Conservation (phyloP, 768 basidiomycete species). For the Tylopilus sp. region DNA sequence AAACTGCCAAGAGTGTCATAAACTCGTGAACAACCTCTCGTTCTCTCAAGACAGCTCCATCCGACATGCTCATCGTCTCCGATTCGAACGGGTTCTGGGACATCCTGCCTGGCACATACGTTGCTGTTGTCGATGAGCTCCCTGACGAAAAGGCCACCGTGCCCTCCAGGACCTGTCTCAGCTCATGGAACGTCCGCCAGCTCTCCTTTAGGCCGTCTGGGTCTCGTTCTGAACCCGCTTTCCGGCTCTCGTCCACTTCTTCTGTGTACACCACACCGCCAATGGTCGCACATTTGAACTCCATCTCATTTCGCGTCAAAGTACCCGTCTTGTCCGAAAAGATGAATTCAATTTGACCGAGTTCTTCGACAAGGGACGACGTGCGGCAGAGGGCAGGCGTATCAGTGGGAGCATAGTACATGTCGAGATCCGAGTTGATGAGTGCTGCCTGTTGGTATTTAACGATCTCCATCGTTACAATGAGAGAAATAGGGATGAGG, state of each 20-base stretch:
- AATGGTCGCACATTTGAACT: conserved; percentile 87
- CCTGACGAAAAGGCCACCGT: background rate
- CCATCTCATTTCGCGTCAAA: conserved; percentile 97
- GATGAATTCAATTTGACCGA: conserved; percentile 96
- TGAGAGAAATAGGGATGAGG: conserved; percentile 96
- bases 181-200: conserved; percentile 79
- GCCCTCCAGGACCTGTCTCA: conserved; percentile 54
- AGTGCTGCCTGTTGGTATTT: conserved; percentile 97
- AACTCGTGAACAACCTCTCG: conserved; percentile 67
- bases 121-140: background rate
- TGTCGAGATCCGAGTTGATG: conserved; percentile 97
- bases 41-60: conserved; percentile 19
- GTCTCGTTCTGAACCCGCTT: conserved; percentile 49
- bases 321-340: conserved; percentile 97
- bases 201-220: conserved; percentile 43
- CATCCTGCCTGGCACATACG: background rate
- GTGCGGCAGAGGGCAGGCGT: conserved; percentile 98
- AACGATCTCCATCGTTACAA: conserved; percentile 99
- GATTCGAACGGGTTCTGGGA: conserved; percentile 57
- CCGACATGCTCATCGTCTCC: conserved; percentile 15
- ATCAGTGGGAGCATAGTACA: conserved; percentile 95
- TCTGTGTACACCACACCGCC: conserved; percentile 90
- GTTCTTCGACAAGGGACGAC: conserved; percentile 95
- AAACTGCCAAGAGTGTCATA: conserved; percentile 84
- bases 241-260: conserved; percentile 82